These are phyloP conservation scores for Saccharomycopsis sp. DNA, from an alignment of 805 yeast genomes.

Conservation along the genomic window DNA sequence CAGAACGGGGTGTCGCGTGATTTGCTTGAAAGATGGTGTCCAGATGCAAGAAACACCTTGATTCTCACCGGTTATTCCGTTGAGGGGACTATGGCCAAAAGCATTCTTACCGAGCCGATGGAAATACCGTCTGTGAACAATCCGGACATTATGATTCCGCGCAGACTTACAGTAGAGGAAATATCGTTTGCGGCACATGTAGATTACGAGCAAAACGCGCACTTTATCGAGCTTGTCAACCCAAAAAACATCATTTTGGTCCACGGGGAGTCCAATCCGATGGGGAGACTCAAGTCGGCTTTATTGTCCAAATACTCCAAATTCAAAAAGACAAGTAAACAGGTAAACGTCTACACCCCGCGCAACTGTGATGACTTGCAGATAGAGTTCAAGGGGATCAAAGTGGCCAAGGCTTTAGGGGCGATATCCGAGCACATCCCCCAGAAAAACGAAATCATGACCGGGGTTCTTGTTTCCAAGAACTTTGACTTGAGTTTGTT, in stretches of 20 bases:
- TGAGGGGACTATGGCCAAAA: constrained; percentile 97
- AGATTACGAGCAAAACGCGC: constrained; percentile 88
- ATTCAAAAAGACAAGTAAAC: constrained; percentile 78
- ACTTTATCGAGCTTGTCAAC: constrained; percentile 80
- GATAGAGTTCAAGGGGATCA: constrained; percentile 74
- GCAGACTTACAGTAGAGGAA: constrained; percentile 84
- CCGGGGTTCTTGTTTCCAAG: constrained; percentile 86
- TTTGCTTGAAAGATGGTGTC: constrained; percentile 92
- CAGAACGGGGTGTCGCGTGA: constrained; percentile 94
- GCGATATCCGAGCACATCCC: constrained; percentile 39
- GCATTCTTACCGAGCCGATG: constrained; percentile 76
- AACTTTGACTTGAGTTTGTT: constrained; percentile 83
- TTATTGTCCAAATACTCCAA: constrained; percentile 77
- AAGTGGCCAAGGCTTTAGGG: constrained; percentile 73
- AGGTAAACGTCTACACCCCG: constrained; percentile 88
- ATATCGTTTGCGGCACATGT: constrained; percentile 99
- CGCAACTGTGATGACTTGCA: constrained; percentile 77
- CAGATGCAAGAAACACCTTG: constrained; percentile 84
- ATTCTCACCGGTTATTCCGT: constrained; percentile 95
- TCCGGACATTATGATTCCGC: constrained; percentile 77
- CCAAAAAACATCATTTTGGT: constrained; percentile 85
- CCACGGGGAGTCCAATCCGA: constrained; percentile 97
- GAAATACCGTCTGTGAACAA: constrained; percentile 81
- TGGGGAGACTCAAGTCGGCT: constrained; percentile 96
- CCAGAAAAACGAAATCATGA: constrained; percentile 38